Evolutionary conservation across 139 green algal genomes (phyloP), one percentile per base, ranked within the genome.

Genomic region (Coelastrella sp.): DNA sequence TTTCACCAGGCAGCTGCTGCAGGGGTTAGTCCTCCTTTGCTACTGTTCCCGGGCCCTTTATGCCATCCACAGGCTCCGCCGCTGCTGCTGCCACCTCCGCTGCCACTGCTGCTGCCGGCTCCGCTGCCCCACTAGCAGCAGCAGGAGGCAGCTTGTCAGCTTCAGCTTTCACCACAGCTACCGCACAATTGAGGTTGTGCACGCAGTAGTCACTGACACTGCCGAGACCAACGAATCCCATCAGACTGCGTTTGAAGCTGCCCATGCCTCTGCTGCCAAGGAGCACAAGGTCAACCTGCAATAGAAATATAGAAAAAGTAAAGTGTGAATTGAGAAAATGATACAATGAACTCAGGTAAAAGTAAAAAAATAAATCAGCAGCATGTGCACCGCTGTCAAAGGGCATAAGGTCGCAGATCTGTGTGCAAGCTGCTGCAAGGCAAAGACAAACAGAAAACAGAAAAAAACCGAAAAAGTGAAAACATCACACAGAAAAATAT

Each of bases 181-280:
- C 92, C 7, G 95, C 84, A 60, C 90, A 95, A 70, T 76, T 25
- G 22, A 93, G 58, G 86, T 95, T 89, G 89, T 96, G 93, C 12
- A 95, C 84, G n/a, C 82, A 74, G 91, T 95, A 94, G 78, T 94
- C 92, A 60, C 81, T 91, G 8, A 97, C 93, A 59, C 82, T 93
- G 22, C 95, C 95, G 66, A 96, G 91, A 15, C 95, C 95, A 19
- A 96, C 92, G 20, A 97, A 84, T 14, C 86, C 83, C 92, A 96
- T 90, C 24, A 96, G 73, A 0, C 61, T 85, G 72, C 95, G 90
- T 76, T 95, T 91, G 81, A 96, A 84, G 27, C 89, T 93, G 73
- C 94, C 93, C 93, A 96, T 93, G 63, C 95, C 94, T 24, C 95
- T 91, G 68, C 76, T 91, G 58, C 95, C 95, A 27, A 92, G 66